Percentiles rank a stretch among this genome's conserved stretches.
These are phyloP conservation scores for Paradendryphiella salina DNA, from an alignment of 2,329 filamentous ascomycete species.

Conservation along the genomic window DNA sequence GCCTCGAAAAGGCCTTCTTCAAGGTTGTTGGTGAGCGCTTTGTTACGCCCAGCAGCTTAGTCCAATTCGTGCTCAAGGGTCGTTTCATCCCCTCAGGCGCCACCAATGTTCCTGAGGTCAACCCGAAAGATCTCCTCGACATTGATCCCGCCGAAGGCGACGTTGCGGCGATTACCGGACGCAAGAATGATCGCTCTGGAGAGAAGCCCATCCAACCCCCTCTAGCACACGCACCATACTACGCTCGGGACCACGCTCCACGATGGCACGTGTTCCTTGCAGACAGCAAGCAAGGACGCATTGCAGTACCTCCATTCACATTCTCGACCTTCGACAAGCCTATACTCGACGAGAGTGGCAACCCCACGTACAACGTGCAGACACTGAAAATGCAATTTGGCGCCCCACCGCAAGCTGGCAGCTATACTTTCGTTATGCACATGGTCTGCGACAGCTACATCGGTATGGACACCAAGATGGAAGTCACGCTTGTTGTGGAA, in stretches of 20 bases:
- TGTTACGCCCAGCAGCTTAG: constrained; percentile 88
- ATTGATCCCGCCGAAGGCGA: constrained; percentile 92
- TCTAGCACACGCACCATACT: constrained; percentile 87
- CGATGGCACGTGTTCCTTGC: constrained; percentile 94
- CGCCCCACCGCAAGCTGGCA: constrained; percentile 85
- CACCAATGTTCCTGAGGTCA: constrained; percentile 71
- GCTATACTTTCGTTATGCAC: constrained; percentile 94
- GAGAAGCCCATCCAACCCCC: constrained; percentile 73
- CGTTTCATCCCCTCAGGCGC: constrained; percentile 89
- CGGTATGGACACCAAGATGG: constrained; percentile 89
- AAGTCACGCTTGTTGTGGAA: constrained; percentile 86
- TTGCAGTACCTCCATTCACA: constrained; percentile 95
- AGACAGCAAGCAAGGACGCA: constrained; percentile 91
- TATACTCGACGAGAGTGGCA: constrained; percentile 75
- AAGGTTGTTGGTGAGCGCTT: constrained; percentile 94
- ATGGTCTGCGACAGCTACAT: constrained; percentile 93
- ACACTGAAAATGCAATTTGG: constrained; percentile 97
- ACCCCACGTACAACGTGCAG: constrained; percentile 91
- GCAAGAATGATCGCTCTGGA: constrained; percentile 67
- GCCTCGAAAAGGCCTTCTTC: constrained; percentile 93
- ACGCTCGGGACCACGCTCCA: constrained; percentile 84
- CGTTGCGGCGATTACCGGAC: constrained; percentile 78
- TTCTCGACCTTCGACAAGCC: constrained; percentile 91
- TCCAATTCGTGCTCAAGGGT: constrained; percentile 92
- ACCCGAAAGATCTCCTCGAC: constrained; percentile 82